Base-by-base conservation (phyloP, 208 protist species). In the Leishmania mexicana region DNA sequence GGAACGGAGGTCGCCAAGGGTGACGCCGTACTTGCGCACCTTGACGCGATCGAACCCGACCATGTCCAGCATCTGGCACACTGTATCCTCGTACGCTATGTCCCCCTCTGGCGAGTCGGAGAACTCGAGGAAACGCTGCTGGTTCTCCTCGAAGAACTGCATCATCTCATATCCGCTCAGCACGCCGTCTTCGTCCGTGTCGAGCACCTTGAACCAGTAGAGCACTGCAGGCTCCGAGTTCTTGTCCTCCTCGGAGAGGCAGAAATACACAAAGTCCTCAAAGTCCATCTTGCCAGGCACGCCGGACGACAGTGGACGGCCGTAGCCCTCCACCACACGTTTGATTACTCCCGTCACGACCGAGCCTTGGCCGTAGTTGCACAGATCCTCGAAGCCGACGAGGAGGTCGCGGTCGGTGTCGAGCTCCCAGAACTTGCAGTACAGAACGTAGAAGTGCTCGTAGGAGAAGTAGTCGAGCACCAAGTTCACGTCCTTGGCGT, bases 381-480 rank as follows among this genome's bases (percentile, higher is more conserved):
- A 88, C 31, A 99, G 76, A 74, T 99, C 98, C 67, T 91, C 85
- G 74, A 87, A 92, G 65, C 88, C 91, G 40, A 99, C 88, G 21
- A 97, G 87, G 15, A 96, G 81, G 84, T 99, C 98, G 67, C 98
- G 94, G 88, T 99, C 96, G 2, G 91, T 97, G 84, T 99, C 98
- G 13, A 99, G 91, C 91, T 99, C 98, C 98, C 98, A 99, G 89
- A 99, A 99, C 85, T 98, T 98, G 92, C 98, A 99, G 90, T 99
- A 99, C 24, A 99, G 93, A 21, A 99, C 99, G 91, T 99, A 99
- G 81, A 99, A 99, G 85, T 99, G 98, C 91, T 99, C 98, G 87
- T 99, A 99, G 17, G 94, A 98, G 85, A 99, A 99, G 87, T 98
- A 99, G 51, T 92, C 88, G 2, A 95, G 84, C 38, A 96, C 94